These are phyloP conservation scores for Cinnamomum chago DNA, from an alignment of 164 flowering plant species.

Conservation along the genomic window DNA sequence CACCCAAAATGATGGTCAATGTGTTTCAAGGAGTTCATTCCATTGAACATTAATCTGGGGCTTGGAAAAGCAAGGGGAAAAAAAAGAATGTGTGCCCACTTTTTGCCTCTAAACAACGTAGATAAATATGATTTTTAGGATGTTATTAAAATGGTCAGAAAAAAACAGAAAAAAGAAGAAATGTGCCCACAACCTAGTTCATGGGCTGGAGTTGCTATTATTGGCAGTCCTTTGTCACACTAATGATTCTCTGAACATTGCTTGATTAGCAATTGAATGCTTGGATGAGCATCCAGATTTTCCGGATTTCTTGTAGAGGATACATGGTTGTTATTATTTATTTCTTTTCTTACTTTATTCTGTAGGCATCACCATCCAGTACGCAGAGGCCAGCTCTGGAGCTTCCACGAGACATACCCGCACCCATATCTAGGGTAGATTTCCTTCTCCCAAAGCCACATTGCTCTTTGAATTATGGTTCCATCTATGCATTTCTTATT, in stretches of 20 bases:
- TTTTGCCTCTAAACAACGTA: neutral
- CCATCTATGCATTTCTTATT: neutral
- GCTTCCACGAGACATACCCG: conserved; percentile 24
- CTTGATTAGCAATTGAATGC: neutral
- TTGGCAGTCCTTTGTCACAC: neutral
- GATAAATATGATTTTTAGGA: neutral
- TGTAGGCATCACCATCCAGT: conserved; percentile 46
- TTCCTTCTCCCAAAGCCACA: neutral
- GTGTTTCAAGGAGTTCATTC: neutral
- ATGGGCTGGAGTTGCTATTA: neutral
- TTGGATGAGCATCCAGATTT: neutral
- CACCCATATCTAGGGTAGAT: conserved; percentile 44
- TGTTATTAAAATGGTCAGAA: too few species aligned
- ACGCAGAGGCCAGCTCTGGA: conserved; percentile 43
- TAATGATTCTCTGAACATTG: neutral
- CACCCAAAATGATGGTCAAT: neutral
- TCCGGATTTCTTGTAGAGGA: neutral
- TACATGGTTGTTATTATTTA: too few species aligned
- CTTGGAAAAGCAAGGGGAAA: neutral
- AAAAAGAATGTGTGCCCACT: neutral
- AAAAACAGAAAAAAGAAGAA: too few species aligned
- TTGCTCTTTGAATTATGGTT: neutral
- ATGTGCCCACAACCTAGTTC: neutral
- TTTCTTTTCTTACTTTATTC: conserved; percentile 3
- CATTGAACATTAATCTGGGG: neutral